Percentiles rank a stretch among this genome's conserved stretches.
These are phyloP conservation scores for Sporothrix variecibatus DNA, from an alignment of 2,329 filamentous ascomycete species.

Conservation along the genomic window DNA sequence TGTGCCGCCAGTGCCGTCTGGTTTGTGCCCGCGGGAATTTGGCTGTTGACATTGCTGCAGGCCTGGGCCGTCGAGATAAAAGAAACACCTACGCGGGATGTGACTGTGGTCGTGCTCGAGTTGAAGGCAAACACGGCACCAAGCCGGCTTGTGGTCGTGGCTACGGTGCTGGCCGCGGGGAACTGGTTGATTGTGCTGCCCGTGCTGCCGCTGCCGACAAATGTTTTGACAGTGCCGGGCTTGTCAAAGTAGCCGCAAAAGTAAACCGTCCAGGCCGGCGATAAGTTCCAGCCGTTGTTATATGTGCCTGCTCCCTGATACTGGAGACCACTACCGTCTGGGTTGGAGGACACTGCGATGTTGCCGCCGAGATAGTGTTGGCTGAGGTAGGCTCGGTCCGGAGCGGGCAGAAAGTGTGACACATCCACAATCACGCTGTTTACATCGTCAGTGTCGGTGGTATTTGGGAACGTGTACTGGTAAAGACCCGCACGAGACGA, in stretches of 20 bases:
- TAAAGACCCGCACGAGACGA: conserved; percentile 60
- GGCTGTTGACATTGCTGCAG: conserved; percentile 49
- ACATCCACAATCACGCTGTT: conserved; percentile 59
- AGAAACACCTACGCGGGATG: conserved; percentile 65
- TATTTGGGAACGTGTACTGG: conserved; percentile 55
- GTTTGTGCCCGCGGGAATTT: conserved; percentile 53
- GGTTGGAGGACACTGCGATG: conserved; percentile 46
- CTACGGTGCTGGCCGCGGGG: conserved; percentile 35
- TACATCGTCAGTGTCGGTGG: not conserved
- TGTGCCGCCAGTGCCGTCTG: conserved; percentile 51
- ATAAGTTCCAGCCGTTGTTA: conserved; percentile 66
- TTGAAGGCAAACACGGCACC: conserved; percentile 59
- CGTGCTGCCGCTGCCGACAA: conserved; percentile 42
- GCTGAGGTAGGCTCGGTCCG: conserved; percentile 59
- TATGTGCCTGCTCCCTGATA: conserved; percentile 65
- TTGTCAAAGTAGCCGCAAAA: conserved; percentile 63
- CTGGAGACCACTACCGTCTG: conserved; percentile 39
- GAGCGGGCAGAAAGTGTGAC: conserved; percentile 66
- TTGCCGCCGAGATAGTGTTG: conserved; percentile 64
- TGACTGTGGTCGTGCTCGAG: conserved; percentile 44
- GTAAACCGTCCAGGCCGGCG: conserved; percentile 63
- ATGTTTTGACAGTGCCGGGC: conserved; percentile 33
- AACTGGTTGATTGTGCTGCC: conserved; percentile 39
- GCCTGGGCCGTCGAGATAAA: conserved; percentile 65
- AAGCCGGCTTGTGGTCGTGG: conserved; percentile 37